Evolutionary conservation across 192 early-diverging fungal species (phyloP), one percentile per base, ranked within the genome.

Genomic region (Dimargaris cristalligena): DNA sequence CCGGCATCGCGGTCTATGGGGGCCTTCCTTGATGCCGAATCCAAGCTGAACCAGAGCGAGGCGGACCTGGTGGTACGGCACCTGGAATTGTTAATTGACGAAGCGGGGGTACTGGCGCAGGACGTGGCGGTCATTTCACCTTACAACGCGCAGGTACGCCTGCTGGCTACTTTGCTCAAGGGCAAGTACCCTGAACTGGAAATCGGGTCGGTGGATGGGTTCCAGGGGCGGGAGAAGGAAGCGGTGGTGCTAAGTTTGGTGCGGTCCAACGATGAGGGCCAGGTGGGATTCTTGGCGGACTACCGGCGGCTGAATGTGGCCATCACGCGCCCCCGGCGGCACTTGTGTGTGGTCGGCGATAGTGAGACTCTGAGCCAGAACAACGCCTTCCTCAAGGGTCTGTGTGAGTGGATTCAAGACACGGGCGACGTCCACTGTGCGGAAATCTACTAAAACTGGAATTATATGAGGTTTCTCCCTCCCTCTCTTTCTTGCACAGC

Each of bases 191-290:
- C 80, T 0, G 73, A 64, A 4, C 63, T 90, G 54, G 90, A 92
- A 65, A 80, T 92, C 26, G 88, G 86, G 1, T 80, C 85, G 3
- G 88, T 94, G 3, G 91, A 94, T 64, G 89, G 91, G 1, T 89
- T 91, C 62, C 91, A 94, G 66, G 92, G 92, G 4, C 80, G 89
- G 34, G 92, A 96, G 64, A 89, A 89, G 61, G 87, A 93, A 63
- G 88, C 84, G 0, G 78, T 93, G 29, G 70, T 96, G 10, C 48
- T 95, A 26, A 79, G 82, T 1, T 68, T 92, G 8, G 90, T 95
- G 16, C 69, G 92, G 23, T 84, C 84, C 26, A 95, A 96, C 64
- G 75, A 72, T 18, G 67, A 71, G 18, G 77, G 78, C 4, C 80
- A 90, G 50, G 79, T 93, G 23, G 92, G 93, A 3, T 96, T 96